These are phyloP conservation scores for Lactifluus volemus DNA, from an alignment of 768 basidiomycete genomes.

Conservation along the genomic window DNA sequence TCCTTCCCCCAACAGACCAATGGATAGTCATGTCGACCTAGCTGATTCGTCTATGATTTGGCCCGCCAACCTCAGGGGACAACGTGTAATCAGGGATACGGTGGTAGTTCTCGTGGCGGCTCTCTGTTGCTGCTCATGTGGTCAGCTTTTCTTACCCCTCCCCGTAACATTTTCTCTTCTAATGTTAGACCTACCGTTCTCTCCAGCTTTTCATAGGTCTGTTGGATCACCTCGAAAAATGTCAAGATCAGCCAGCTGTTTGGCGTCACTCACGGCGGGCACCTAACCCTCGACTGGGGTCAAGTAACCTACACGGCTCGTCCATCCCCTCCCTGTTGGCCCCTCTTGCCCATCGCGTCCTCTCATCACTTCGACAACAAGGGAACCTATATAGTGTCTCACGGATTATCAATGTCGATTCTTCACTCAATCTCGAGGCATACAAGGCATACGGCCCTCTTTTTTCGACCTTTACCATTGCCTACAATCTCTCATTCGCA, in stretches of 20 bases:
- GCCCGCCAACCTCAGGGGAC: conserved; percentile 36
- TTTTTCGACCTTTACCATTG: no score
- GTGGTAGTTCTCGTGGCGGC: conserved; percentile 42
- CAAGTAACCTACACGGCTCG: conserved; percentile 59
- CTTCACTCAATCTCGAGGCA: no score
- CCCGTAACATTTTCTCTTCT: conserved; percentile 38
- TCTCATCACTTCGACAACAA: no score
- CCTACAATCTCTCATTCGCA: no score
- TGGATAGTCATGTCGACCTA: conserved; percentile 37
- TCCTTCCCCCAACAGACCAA: conserved; percentile 21
- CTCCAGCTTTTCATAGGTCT: conserved; percentile 37
- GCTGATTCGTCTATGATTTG: conserved; percentile 38
- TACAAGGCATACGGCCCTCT: no score
- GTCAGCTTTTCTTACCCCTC: conserved; percentile 69
- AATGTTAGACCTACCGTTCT: conserved; percentile 20
- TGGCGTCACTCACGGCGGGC: conserved; percentile 37
- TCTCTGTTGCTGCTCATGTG: conserved; percentile 30
- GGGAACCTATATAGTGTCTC: no score
- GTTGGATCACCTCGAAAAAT: conserved; percentile 66
- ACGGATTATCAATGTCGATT: no score
- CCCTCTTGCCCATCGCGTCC: conserved; percentile 42
- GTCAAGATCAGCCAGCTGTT: conserved; percentile 67
- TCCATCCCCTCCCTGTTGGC: conserved; percentile 53
- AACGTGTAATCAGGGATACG: conserved; percentile 34
- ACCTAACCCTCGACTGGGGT: conserved; percentile 73